Base-by-base conservation (phyloP, 1,139 yeast genomes). In the Kodamaea arcana region DNA sequence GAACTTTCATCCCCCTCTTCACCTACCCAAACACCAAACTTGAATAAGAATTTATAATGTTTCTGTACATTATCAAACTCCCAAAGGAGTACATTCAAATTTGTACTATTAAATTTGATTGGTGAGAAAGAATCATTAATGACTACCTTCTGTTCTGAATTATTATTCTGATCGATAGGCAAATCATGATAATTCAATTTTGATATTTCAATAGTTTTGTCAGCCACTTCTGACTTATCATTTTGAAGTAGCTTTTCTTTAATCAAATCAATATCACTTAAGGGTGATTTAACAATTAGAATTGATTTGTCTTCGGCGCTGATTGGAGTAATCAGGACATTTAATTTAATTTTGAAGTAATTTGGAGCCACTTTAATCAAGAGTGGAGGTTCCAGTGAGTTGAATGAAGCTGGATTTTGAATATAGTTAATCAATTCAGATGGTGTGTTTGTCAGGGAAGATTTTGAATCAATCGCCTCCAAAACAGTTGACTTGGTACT, bases 21-120 rank as follows among this genome's bases (percentile, higher is more conserved):
- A 34, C 59, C 56, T 3, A 65, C 39, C 66, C 66, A 65, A 4
- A 64, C 32, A 23, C 54, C 50, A 39, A 64, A 60, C 21, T 54
- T 51, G 33, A 64, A 56, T 22, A 60, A 41, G 32, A 50, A 56
- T 2, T 24, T 25, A 33, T 57, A 56, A 6, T 46, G 46, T 15
- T 47, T 41, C 2, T 39, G 36, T 2, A 15, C 18, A 5, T 47
- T 40, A 30, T 58, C 56, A 10, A 43, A 45, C 33, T 55, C 62
- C 60, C 67, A 65, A 10, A 62, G 29, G n/a, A 57, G 54, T 1
- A 64, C 45, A 26, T 55, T 54, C 31, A 66, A 32, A n/a, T 45
- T 43, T 13, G 44, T 48, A 31, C 52, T 45, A 25, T 48, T 48
- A 27, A 54, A 51, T 2, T 36, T 34, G 3, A 34, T 37, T 11